Evolutionary conservation across 345 rosid species (phyloP).

Genomic region (Triadica sebifera): DNA sequence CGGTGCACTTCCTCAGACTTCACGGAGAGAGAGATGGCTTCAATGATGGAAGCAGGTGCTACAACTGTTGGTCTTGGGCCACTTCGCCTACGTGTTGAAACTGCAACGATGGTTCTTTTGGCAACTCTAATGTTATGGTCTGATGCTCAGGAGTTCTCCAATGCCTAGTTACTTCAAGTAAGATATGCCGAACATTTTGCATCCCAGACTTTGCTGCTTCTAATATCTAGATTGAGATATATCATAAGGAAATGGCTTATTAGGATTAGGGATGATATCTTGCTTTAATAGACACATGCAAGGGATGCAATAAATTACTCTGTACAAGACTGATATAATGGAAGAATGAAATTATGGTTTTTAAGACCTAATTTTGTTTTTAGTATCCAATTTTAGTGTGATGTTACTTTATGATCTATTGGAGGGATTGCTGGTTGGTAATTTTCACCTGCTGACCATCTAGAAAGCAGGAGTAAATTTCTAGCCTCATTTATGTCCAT

Average conservation of each 20-base stretch:
- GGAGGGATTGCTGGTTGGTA: too few species aligned
- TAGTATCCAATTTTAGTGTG: too few species aligned
- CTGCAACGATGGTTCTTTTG: constrained; percentile 78
- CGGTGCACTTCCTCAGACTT: constrained; percentile 39
- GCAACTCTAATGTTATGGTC: constrained; percentile 86
- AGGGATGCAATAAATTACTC: too few species aligned
- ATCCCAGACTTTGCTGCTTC: neutral
- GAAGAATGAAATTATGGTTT: too few species aligned
- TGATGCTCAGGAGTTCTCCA: constrained; percentile 42
- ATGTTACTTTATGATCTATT: too few species aligned
- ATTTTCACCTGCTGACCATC: too few species aligned
- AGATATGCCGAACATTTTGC: neutral
- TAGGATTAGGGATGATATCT: neutral
- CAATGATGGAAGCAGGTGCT: constrained; percentile 65
- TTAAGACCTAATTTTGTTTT: too few species aligned
- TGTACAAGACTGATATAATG: too few species aligned
- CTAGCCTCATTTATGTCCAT: too few species aligned
- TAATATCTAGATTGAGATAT: neutral
- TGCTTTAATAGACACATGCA: neutral
- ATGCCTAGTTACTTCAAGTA: constrained; percentile 20
- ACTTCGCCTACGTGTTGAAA: constrained; percentile 82
- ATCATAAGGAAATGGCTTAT: neutral
- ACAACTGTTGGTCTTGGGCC: constrained; percentile 78
- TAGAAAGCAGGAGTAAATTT: too few species aligned
- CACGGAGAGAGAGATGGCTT: constrained; percentile 53